These are phyloP conservation scores for maize (Zea mays) DNA, from an alignment of 176 grass and related monocot species.

Conservation along the genomic window Zm-B73-REFERENCE-NAM-5.0 NC_050101.1:154802001-154802500, in stretches of 20 bases:
- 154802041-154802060: conserved; percentile 90
- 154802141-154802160: not conserved
- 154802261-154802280: conserved; percentile 14
- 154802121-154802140: conserved; percentile 24
- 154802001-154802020: conserved; percentile 70
- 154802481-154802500: no score
- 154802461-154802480: no score
- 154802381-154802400: no score
- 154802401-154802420: no score
- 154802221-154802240: conserved; percentile 11
- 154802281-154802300: conserved; percentile 21
- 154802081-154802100: conserved; percentile 57
- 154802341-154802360: no score
- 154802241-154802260: conserved; percentile 11
- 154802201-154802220: conserved; percentile 19
- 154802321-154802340: no score
- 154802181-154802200: conserved; percentile 5
- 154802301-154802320: not conserved
- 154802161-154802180: not conserved
- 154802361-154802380: no score
- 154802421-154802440: no score
- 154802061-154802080: conserved; percentile 85
- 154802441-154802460: no score
- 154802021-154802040: conserved; percentile 87
- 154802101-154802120: conserved; percentile 10